Base-by-base conservation (phyloP, 441 rosid species). In the Adansonia rubrostipa region DNA sequence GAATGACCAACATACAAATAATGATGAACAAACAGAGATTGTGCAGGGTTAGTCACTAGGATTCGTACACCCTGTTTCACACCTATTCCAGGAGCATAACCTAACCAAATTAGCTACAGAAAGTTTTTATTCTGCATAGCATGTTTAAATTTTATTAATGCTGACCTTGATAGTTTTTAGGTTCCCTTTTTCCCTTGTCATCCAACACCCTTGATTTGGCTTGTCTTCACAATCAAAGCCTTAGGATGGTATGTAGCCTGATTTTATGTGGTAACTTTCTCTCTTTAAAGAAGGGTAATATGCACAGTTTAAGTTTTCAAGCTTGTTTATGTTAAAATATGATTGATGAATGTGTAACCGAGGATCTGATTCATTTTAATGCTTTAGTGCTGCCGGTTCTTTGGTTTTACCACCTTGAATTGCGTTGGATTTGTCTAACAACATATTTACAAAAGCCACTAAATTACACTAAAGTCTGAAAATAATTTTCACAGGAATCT, bases 31-130 rank as follows among this genome's bases (percentile, higher is more conserved):
- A 81, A 82, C 83, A 75, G 90, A 88, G 77, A 67, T 6, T 54
- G 78, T 76, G 81, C 85, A 85, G 84, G 86, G 84, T 77, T 28
- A 86, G 81, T 88, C 85, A 79, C 64, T 86, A 88, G 86, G 84
- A 77, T 70, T 67, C 61, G 69, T 60, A 61, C 63, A 58, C 86
- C 81, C 84, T 67, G 80, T 71, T 78, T 73, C 48, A 36, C 75
- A 51, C 71, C 20, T 51, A 71, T 73, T 24, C 19, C 72, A 73
- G 83, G 82, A 80, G 86, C 82, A 77, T 87, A 85, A 84, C 82
- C 90, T 88, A 88, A 88, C 92, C 80, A 77, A 64, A 80, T 82
- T 88, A 86, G 93, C 81, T 72, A 82, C 89, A 83, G 88, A 75
- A 79, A 80, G 74, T 79, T 71, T 80, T 78, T 83, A 67, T 79